phyloP scores from a whole-genome alignment of 805 yeast genomes.

The Torulaspora microellipsoides region DNA sequence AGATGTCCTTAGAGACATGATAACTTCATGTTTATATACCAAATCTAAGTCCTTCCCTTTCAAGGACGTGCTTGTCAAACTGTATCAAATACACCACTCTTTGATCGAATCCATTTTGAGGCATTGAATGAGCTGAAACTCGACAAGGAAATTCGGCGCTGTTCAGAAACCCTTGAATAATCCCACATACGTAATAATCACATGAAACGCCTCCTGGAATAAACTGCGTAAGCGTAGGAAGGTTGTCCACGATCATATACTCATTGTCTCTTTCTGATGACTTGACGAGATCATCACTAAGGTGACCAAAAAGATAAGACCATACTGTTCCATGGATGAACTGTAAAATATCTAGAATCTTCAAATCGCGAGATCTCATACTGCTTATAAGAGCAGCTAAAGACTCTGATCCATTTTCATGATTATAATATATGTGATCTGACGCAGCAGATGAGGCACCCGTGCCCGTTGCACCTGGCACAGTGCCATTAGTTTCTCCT shows the following conservation, averaged over 20 bases:
- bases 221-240: constrained; percentile 62
- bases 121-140: constrained; percentile 77
- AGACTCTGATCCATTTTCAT: constrained; percentile 17
- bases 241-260: constrained; percentile 76
- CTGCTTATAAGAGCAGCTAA: constrained; percentile 22
- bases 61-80: constrained; percentile 55
- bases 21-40: not conserved
- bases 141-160: constrained; percentile 63
- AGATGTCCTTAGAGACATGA: too few relatives aligned
- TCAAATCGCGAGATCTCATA: constrained; percentile 49
- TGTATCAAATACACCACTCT: constrained; percentile 74
- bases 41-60: constrained; percentile 49
- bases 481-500: constrained; percentile 1
- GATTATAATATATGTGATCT: constrained; percentile 5
- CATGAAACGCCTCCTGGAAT: constrained; percentile 73
- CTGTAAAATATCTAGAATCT: constrained; percentile 63
- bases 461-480: constrained; percentile 3
- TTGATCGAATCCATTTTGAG: constrained; percentile 49
- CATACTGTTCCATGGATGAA: constrained; percentile 72
- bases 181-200: constrained; percentile 79
- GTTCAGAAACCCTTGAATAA: constrained; percentile 78
- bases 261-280: constrained; percentile 61
- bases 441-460: constrained; percentile 1
- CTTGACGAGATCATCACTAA: constrained; percentile 73
- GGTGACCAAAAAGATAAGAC: constrained; percentile 68